These are phyloP conservation scores for Diospyros kaki DNA, from an alignment of 148 eudicot species.

Conservation along the genomic window DNA sequence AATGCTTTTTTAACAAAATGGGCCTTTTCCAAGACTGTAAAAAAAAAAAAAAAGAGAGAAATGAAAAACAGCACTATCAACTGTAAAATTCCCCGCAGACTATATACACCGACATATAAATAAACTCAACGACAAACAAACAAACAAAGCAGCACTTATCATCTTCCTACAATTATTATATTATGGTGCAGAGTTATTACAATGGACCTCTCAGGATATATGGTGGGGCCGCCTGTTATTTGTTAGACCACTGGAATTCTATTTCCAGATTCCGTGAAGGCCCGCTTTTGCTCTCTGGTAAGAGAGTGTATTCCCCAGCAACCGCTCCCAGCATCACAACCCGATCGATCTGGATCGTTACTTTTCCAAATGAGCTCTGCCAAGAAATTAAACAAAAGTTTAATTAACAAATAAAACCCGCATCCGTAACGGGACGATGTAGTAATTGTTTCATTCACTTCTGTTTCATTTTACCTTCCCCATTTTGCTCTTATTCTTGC, in stretches of 20 bases:
- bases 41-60: too few relatives aligned
- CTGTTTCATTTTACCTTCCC: slow-evolving; percentile 64
- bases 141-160: neutral
- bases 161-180: neutral
- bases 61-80: neutral
- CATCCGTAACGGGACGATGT: neutral
- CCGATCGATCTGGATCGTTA: slow-evolving; percentile 95
- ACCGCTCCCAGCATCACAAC: slow-evolving; percentile 96
- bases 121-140: neutral
- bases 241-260: slow-evolving; percentile 97
- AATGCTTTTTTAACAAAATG: too few relatives aligned
- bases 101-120: slow-evolving; percentile 26
- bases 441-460: neutral
- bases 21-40: too few relatives aligned
- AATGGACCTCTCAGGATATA: too few relatives aligned
- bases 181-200: slow-evolving; percentile 5
- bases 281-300: slow-evolving; percentile 98
- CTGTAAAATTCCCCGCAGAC: slow-evolving; percentile 13
- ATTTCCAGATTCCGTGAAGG: slow-evolving; percentile 88
- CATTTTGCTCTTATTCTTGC: slow-evolving; percentile 99
- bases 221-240: slow-evolving; percentile 15
- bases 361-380: slow-evolving; percentile 97
- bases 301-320: slow-evolving; percentile 82
- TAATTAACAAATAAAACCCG: slow-evolving; percentile 2
- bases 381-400: slow-evolving; percentile 2